Conservation (phyloP, 345 rosid species). For the Populus deltoides region DNA sequence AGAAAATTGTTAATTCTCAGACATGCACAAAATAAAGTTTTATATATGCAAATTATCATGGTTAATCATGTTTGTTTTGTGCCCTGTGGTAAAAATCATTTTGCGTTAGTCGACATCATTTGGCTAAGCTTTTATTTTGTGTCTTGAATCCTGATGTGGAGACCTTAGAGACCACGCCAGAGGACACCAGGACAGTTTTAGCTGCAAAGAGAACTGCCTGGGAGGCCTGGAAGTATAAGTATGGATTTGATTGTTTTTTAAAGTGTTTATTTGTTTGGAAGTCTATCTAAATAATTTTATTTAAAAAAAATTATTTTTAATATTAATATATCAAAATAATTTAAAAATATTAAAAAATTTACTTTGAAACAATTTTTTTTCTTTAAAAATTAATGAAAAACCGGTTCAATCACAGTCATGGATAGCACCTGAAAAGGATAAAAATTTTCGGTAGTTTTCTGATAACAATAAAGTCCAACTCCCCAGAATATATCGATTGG, state of each 20-base stretch:
- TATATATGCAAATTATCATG: background rate
- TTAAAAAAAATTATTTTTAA: too few relatives aligned
- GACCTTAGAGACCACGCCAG: background rate
- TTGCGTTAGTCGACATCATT: background rate
- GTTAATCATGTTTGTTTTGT: background rate
- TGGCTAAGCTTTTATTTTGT: background rate
- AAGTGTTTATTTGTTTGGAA: too few relatives aligned
- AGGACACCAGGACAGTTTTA: background rate
- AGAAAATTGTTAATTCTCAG: slow-evolving; percentile 7
- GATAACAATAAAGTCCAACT: background rate
- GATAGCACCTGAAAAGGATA: too few relatives aligned
- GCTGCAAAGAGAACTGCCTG: background rate
- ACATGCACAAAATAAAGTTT: slow-evolving; percentile 16
- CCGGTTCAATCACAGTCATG: too few relatives aligned
- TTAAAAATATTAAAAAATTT: too few relatives aligned
- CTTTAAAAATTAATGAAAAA: too few relatives aligned
- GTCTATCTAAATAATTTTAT: too few relatives aligned
- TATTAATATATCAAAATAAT: too few relatives aligned
- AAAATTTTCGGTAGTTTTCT: background rate
- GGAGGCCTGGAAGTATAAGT: too few relatives aligned
- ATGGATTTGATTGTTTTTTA: too few relatives aligned
- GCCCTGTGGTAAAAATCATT: background rate
- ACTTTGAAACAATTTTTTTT: too few relatives aligned
- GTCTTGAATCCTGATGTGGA: background rate
- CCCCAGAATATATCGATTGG: too few relatives aligned